A percentile compares a stretch with the other conserved stretches of the same genome.
These are phyloP conservation scores for Pisolithus albus DNA, from an alignment of 768 basidiomycete genomes.

Conservation along the genomic window DNA sequence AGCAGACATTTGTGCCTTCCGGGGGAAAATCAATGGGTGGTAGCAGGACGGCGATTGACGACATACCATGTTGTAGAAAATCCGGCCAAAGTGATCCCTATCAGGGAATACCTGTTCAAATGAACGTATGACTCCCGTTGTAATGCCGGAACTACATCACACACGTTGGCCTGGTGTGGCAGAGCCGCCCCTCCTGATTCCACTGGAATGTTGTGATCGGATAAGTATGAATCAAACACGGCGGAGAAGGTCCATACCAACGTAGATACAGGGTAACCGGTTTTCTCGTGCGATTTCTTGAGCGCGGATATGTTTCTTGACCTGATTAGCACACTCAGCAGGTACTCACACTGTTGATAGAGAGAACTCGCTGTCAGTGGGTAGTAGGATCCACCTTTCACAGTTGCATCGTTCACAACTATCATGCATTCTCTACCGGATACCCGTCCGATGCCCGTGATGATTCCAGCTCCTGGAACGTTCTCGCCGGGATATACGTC, in stretches of 20 bases:
- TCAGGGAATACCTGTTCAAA: conserved; percentile 72
- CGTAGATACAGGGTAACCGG: conserved; percentile 83
- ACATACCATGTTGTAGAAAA: conserved; percentile 92
- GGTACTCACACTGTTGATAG: not conserved
- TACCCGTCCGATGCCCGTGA: conserved; percentile 79
- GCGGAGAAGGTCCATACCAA: conserved; percentile 48
- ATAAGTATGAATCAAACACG: conserved; percentile 1
- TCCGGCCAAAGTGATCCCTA: conserved; percentile 91
- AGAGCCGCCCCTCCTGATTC: conserved; percentile 93
- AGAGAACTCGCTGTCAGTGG: conserved; percentile 60
- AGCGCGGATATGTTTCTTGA: conserved; percentile 93
- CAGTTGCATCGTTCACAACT: conserved; percentile 91
- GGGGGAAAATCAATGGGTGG: conserved; percentile 8
- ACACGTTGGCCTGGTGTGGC: conserved; percentile 82
- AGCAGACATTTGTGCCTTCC: conserved; percentile 86
- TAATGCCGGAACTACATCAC: conserved; percentile 1
- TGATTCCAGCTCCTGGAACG: conserved; percentile 85
- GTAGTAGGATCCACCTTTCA: conserved; percentile 90
- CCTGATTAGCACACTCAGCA: conserved; percentile 31
- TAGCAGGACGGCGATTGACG: not conserved
- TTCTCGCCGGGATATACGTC: conserved; percentile 72
- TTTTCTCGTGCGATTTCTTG: conserved; percentile 94
- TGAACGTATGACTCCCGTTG: conserved; percentile 1
- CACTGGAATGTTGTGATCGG: conserved; percentile 39
- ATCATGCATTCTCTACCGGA: conserved; percentile 80